These are phyloP conservation scores for Eudorina sp. DNA, from an alignment of 139 green algal genomes.

Conservation along the genomic window DNA sequence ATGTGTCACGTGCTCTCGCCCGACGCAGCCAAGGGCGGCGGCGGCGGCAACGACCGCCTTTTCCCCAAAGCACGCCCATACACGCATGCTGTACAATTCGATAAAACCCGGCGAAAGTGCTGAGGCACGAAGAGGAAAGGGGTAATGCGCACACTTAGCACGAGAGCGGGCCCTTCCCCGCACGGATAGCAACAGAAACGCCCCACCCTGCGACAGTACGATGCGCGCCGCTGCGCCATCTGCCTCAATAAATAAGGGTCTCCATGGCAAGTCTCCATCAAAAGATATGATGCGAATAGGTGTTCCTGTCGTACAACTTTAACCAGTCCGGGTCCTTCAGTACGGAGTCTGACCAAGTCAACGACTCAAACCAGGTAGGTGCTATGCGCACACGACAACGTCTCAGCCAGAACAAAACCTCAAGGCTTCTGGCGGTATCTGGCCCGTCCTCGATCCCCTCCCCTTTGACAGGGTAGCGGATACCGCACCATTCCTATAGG, in stretches of 20 bases:
- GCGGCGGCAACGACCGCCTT: no score
- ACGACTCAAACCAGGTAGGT: neutral
- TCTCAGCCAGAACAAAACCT: neutral
- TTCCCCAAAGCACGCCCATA: no score
- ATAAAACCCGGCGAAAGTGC: no score
- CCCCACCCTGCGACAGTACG: neutral
- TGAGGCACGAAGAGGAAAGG: no score
- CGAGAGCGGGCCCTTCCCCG: neutral
- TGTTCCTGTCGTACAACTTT: neutral
- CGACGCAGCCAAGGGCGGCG: no score
- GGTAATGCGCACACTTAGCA: no score
- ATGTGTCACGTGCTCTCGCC: no score
- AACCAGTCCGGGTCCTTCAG: constrained; percentile 14
- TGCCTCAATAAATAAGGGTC: neutral
- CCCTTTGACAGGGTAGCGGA: no score
- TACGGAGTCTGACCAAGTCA: constrained; percentile 5
- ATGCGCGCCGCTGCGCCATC: neutral
- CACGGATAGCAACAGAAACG: neutral
- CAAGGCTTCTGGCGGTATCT: neutral
- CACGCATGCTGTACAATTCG: no score
- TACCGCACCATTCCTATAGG: no score
- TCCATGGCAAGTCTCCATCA: neutral
- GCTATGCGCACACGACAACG: neutral
- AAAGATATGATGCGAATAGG: neutral
- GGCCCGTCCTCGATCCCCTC: neutral